phyloP scores from a whole-genome alignment of 2,329 filamentous ascomycete genomes.

The Pyricularia sp. region DNA sequence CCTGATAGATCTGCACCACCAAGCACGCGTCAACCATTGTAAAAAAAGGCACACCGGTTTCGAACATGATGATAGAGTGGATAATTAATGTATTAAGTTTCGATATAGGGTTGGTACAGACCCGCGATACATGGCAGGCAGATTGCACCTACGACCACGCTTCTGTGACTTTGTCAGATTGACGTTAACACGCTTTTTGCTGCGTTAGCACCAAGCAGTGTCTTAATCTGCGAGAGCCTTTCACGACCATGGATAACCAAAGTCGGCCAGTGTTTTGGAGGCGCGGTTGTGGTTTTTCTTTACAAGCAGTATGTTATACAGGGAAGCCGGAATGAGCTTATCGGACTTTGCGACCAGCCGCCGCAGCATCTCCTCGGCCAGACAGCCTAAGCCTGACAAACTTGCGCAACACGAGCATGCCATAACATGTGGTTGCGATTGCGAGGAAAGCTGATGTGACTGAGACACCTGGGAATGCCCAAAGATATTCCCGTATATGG shows the following conservation, averaged over 20 bases:
- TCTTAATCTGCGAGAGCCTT: background rate
- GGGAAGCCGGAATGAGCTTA: background rate
- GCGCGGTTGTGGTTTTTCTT: background rate
- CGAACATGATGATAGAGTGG: background rate
- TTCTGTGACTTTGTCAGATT: background rate
- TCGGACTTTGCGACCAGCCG: background rate
- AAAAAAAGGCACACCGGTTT: background rate
- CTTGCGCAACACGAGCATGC: conserved; percentile 71
- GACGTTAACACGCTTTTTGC: background rate
- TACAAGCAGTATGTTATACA: background rate
- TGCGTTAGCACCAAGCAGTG: background rate
- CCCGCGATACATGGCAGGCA: background rate
- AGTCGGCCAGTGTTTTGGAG: background rate
- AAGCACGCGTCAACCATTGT: background rate
- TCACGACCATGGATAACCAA: background rate
- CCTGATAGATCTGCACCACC: background rate
- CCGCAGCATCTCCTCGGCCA: conserved; percentile 8
- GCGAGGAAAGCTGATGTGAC: conserved; percentile 64
- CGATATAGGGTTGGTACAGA: background rate
- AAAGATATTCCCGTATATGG: conserved; percentile 88
- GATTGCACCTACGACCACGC: background rate
- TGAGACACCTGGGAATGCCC: conserved; percentile 74
- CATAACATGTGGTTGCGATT: conserved; percentile 71
- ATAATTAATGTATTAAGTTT: background rate
- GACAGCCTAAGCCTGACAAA: conserved; percentile 23